Base-by-base conservation (phyloP, 2,329 filamentous ascomycete species). In the Colletotrichum navitas region DNA sequence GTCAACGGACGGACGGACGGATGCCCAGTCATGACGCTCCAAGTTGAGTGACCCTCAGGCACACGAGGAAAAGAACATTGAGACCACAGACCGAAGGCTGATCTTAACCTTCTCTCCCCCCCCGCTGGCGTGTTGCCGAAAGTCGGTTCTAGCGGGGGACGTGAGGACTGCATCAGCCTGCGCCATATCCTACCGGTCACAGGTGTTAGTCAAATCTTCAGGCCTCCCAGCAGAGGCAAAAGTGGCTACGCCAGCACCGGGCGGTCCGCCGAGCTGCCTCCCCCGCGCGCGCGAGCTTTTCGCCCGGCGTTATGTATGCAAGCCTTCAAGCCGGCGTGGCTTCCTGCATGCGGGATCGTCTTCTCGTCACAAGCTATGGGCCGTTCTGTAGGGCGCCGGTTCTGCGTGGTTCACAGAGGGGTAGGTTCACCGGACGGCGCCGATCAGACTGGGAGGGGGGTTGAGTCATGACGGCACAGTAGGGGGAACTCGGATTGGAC, bases 391-490 rank as follows among this genome's bases (percentile, higher is more conserved):
- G n/a, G n/a, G n/a, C n/a, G n/a, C 26, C 8, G 11, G 7, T 49
- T 39, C 29, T 18, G 16, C 24, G 41, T 43, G 24, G 45, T 47
- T 12, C 45, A 1, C 45, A 21, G 5, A 21, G 5, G 45, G 45
- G 43, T 45, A 36, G 49, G 26, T 41, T 56, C 34, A 18, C 56
- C 65, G 51, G 54, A 14, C 14, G 34, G 14, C 56, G 52, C 29
- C 54, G 26, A n/a, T 60, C 68, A 32, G 58, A 45, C n/a, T 7
- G 24, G 45, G 39, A 11, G 26, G 58, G 43, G 29, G 10, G 10
- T 26, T 51, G 66, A 69, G 66, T 69, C 68, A 71, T 56, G 58
- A 18, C 18, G 26, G 34, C 18, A 52, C 59, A 60, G 36, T 29
- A 32, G 49, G 49, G 29, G 41, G 34, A 64, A 36, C 32, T 36